Percentiles rank a stretch among this genome's conserved stretches.
These are phyloP conservation scores for Penicillium atrosanguineum DNA, from an alignment of 495 filamentous ascomycete genomes.

Conservation along the genomic window DNA sequence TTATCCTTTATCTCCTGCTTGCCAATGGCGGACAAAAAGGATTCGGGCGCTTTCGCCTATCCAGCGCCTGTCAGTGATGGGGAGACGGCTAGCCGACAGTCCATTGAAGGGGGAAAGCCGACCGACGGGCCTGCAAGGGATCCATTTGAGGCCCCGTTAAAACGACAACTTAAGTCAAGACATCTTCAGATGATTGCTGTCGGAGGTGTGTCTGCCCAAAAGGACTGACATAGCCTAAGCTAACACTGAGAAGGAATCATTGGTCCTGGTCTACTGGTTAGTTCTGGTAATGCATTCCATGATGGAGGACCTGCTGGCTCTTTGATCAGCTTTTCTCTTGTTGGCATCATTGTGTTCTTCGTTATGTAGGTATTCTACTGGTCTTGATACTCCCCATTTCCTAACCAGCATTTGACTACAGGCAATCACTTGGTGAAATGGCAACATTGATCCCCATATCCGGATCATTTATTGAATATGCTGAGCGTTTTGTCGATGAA, in stretches of 20 bases:
- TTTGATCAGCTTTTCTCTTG: constrained; percentile 61
- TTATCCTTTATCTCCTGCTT: neutral
- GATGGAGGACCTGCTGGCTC: constrained; percentile 61
- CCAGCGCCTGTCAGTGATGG: constrained; percentile 1
- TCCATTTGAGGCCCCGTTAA: constrained; percentile 28
- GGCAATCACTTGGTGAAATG: constrained; percentile 57
- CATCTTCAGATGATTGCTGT: constrained; percentile 73
- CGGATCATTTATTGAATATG: constrained; percentile 56
- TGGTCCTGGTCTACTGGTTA: constrained; percentile 48
- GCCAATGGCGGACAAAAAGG: constrained; percentile 13
- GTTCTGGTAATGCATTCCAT: constrained; percentile 58
- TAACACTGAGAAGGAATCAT: constrained; percentile 36
- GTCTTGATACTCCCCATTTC: neutral
- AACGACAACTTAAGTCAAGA: constrained; percentile 59
- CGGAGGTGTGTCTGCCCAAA: constrained; percentile 42
- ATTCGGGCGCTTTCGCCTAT: constrained; percentile 9
- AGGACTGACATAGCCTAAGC: constrained; percentile 15
- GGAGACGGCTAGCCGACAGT: constrained; percentile 2
- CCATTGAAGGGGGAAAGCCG: constrained; percentile 4
- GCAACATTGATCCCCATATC: constrained; percentile 54
- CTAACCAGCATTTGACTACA: constrained; percentile 5
- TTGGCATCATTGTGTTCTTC: constrained; percentile 62
- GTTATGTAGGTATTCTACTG: constrained; percentile 41
- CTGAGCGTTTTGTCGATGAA: constrained; percentile 54
- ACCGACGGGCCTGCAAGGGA: constrained; percentile 7